These are phyloP conservation scores for Naganishia albida DNA, from an alignment of 1,284 basidiomycete genomes.

Conservation along the genomic window DNA sequence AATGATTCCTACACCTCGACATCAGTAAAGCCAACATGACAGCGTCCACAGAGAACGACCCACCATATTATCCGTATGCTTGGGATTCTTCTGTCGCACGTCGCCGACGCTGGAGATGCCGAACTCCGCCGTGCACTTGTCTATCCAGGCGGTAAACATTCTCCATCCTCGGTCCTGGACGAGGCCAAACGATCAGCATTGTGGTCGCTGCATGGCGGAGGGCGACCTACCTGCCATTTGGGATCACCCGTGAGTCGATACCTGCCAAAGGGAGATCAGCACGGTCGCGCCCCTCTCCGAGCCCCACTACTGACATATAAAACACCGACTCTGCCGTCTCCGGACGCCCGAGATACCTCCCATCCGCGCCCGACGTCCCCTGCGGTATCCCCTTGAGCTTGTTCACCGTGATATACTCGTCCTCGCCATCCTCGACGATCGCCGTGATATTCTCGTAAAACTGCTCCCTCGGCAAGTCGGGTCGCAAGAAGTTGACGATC, in stretches of 20 bases:
- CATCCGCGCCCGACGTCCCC: slow-evolving; percentile 41
- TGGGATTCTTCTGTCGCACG: slow-evolving; percentile 49
- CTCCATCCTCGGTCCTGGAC: slow-evolving; percentile 60
- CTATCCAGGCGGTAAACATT: slow-evolving; percentile 61
- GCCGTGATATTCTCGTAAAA: slow-evolving; percentile 43
- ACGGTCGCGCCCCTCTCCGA: not conserved
- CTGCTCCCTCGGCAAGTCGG: slow-evolving; percentile 36
- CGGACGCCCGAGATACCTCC: slow-evolving; percentile 55
- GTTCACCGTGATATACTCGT: slow-evolving; percentile 43
- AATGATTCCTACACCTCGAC: slow-evolving; percentile 57
- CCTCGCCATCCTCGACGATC: slow-evolving; percentile 39
- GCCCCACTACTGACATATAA: slow-evolving; percentile 47
- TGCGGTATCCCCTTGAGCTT: slow-evolving; percentile 45
- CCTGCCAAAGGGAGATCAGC: slow-evolving; percentile 46
- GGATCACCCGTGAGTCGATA: slow-evolving; percentile 60
- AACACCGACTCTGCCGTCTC: slow-evolving; percentile 62
- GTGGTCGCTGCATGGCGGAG: not conserved
- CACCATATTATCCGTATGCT: slow-evolving; percentile 43
- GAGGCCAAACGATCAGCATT: slow-evolving; percentile 14
- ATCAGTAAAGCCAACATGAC: not conserved
- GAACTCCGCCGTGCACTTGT: slow-evolving; percentile 47
- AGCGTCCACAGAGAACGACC: not conserved
- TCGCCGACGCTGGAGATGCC: slow-evolving; percentile 55
- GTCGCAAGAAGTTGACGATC: slow-evolving; percentile 47
- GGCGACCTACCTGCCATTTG: slow-evolving; percentile 55